Evolutionary conservation across 202 grass and related monocot genomes (phyloP).

Genomic region (Panicum virgatum): DNA sequence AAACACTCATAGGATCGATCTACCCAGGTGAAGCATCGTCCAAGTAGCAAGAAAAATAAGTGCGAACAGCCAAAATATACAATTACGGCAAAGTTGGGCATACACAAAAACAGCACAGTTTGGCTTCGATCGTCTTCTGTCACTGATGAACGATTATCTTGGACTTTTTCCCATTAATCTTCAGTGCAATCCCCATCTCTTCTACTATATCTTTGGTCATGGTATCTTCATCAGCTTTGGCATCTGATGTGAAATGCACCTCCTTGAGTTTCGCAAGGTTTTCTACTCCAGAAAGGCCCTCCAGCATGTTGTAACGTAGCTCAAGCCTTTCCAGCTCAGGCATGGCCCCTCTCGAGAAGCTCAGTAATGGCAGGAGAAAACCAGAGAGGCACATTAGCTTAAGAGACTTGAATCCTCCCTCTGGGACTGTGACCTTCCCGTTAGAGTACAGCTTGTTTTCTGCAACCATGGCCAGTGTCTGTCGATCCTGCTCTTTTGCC

Average conservation of each 20-base stretch:
- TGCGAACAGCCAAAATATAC: too few species aligned
- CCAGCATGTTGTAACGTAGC: not conserved
- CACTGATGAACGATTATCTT: too few species aligned
- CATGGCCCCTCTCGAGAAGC: not conserved
- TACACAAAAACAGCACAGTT: too few species aligned
- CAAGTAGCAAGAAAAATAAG: too few species aligned
- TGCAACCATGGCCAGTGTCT: not conserved
- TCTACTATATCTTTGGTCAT: not conserved
- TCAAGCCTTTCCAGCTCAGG: not conserved
- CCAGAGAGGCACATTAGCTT: not conserved
- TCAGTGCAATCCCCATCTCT: not conserved
- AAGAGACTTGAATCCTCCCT: not conserved
- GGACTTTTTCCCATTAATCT: not conserved
- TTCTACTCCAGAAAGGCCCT: not conserved
- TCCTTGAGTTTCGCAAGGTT: not conserved
- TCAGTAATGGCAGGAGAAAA: not conserved
- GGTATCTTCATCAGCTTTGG: not conserved
- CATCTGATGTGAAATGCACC: not conserved
- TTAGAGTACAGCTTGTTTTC: not conserved
- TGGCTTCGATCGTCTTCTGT: too few species aligned
- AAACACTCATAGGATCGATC: too few species aligned
- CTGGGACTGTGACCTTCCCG: not conserved
- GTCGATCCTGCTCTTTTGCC: not conserved
- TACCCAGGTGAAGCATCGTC: too few species aligned
- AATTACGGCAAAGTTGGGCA: too few species aligned